A percentile compares a stretch with the other conserved stretches of the same genome.
These are phyloP conservation scores for Ophiostoma ulmi DNA, from an alignment of 2,329 filamentous ascomycete genomes.

Conservation along the genomic window DNA sequence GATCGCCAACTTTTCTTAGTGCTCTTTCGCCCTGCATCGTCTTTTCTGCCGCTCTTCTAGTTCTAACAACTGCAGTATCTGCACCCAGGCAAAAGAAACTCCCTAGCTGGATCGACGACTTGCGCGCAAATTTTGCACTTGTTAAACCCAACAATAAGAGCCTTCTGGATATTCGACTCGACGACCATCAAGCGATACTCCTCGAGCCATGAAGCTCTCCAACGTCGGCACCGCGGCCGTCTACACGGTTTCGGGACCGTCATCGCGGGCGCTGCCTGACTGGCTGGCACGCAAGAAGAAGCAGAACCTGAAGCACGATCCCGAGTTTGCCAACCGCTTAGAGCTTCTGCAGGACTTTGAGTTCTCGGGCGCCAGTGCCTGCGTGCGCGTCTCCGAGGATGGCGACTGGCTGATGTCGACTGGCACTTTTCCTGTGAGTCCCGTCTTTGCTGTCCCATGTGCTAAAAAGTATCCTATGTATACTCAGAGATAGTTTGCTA, in stretches of 20 bases:
- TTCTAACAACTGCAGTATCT: slow-evolving; percentile 7
- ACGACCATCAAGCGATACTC: background rate
- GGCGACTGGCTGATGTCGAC: slow-evolving; percentile 97
- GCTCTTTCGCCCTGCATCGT: background rate
- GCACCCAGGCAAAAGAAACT: background rate
- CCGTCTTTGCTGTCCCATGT: slow-evolving; percentile 29
- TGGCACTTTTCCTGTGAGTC: slow-evolving; percentile 57
- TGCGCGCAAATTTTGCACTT: background rate
- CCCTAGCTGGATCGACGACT: background rate
- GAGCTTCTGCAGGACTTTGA: slow-evolving; percentile 96
- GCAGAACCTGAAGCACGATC: slow-evolving; percentile 83
- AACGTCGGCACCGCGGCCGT: slow-evolving; percentile 29
- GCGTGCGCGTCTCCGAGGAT: slow-evolving; percentile 86
- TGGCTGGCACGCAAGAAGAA: slow-evolving; percentile 91
- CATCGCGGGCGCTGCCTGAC: slow-evolving; percentile 82
- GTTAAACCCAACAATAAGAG: background rate
- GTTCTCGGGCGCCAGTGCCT: slow-evolving; percentile 77
- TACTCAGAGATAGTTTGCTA: background rate
- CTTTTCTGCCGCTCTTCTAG: background rate
- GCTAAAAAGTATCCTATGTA: no score
- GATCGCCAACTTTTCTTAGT: slow-evolving; percentile 18
- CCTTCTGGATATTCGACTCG: background rate
- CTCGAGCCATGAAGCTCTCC: slow-evolving; percentile 28
- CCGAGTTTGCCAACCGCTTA: slow-evolving; percentile 87
- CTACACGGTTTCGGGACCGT: slow-evolving; percentile 90